Evolutionary conservation across 768 basidiomycete species (phyloP), one percentile per base, ranked within the genome.

Genomic region (Panus rudis): DNA sequence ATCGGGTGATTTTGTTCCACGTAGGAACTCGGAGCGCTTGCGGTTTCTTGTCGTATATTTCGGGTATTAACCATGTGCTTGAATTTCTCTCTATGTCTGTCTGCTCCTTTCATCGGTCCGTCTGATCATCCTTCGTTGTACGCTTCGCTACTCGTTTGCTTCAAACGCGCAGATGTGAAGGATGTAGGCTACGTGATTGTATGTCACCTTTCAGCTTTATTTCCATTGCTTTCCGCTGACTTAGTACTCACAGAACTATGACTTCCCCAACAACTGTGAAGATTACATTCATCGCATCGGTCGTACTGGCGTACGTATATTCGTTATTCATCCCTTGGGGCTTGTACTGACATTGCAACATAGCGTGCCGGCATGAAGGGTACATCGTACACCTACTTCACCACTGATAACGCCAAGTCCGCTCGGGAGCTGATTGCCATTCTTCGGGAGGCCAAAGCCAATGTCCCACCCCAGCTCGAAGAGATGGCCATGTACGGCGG

Each of bases 251-350:
- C 52, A 93, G 92, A 92, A 92, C 67, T 93, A 89, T 62, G 93
- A 97, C 63, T 96, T 98, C 72, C 92, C 93, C 1, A 96, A 96
- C 68, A 93, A 94, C 60, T 90, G 88, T 58, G 92, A 94, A 70
- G 93, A 96, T 65, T 98, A 98, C 66, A 92, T 97, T 48, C 94
- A 99, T 68, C 91, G 94, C 54, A 99, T 99, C 58, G 96, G 94
- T 51, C 92, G 94, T 63, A 96, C 94, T 51, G 93, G 93, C 43
- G 89, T 90, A 64, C 35, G 76, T 62, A 6, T 14, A 0, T 42
- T 30, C 10, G 28, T 30, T n/a, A n/a, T 30, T 30, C n/a, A 10
- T 30, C 10, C 10, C 10, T 30, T 30, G 28, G 10, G 28, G 28
- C 28, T 30, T n/a, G n/a, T n/a, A 10, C n/a, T n/a, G n/a, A n/a